Percentiles rank a stretch among this genome's conserved stretches.
Conservation (phyloP, 2,329 filamentous ascomycete species). For the Hyphodiscus sp. region DNA sequence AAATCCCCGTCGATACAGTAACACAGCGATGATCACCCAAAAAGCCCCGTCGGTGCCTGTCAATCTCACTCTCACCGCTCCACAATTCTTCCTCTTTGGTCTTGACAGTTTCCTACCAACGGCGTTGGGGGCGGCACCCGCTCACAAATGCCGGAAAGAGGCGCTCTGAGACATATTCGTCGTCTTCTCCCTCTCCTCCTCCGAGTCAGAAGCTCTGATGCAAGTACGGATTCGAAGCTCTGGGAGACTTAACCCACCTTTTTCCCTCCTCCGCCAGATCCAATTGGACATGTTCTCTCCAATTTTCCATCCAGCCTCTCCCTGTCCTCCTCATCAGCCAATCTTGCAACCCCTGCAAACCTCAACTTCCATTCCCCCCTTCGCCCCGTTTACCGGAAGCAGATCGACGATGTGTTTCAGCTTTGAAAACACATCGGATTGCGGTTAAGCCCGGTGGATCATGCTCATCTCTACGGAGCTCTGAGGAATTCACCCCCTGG, state of each 20-base stretch:
- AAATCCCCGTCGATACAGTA: neutral
- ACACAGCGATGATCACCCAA: neutral
- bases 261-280: neutral
- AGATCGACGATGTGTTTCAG: constrained; percentile 6
- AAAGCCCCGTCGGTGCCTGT: neutral
- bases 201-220: too few relatives aligned
- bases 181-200: neutral
- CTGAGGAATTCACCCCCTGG: constrained; percentile 1
- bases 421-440: neutral
- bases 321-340: neutral
- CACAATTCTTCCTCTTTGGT: neutral
- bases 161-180: neutral
- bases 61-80: neutral
- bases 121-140: neutral
- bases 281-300: neutral
- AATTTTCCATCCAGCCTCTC: neutral
- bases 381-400: neutral
- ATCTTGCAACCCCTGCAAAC: neutral
- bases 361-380: constrained; percentile 4
- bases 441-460: constrained; percentile 4
- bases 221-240: too few relatives aligned
- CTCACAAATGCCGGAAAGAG: neutral
- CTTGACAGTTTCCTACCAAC: neutral
- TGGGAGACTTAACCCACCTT: neutral
- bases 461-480: neutral